Evolutionary conservation across 352 stramenopile genomes (phyloP), one percentile per base, ranked within the genome.

Genomic region (Phytopythium montanum): DNA sequence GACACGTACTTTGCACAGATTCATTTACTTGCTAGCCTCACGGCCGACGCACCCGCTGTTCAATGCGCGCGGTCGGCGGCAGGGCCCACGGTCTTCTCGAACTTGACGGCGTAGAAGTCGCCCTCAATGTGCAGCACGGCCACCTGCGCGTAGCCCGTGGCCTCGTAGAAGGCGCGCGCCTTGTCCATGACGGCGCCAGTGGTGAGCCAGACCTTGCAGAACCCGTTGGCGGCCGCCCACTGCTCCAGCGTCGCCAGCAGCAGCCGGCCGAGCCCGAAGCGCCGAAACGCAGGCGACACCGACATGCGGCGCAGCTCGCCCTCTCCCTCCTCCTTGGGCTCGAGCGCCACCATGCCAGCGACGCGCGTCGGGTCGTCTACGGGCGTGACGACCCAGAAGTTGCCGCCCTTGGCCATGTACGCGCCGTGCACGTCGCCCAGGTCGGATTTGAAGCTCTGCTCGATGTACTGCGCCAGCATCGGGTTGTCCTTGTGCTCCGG

Each of bases 311-410:
- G 68, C 49, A 74, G 34, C 36, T 66, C 61, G 28, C 59, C 71
- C 48, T 75, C 65, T 14, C 55, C 26, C 9, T 68, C 44, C 21
- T 53, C 23, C 48, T 75, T 75, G 9, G 25, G 26, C 53, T 77
- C 62, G 5, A 80, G 58, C 2, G 60, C 69, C 36, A 77, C 69
- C 26, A 77, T 65, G 12, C 62, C 72, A 1, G 71, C 56, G 1
- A 77, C 57, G 36, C 51, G n/a, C 21, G 39, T 46, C 7, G 67
- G 60, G 1, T 67, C 55, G 21, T 60, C 29, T 19, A 58, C 58
- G 0, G 56, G 42, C 5, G 60, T 68, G 42, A 70, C 76, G 51
- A 83, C 73, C 71, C 73, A 86, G 44, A 77, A 83, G 60, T 81
- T 80, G 29, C 73, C 73, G 25, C 71, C 73, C 4, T 45, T 48